Percentiles rank a stretch among this genome's conserved stretches.
These are phyloP conservation scores for Tripterygium wilfordii DNA, from an alignment of 177 flowering plant genomes.

Conservation along the genomic window DNA sequence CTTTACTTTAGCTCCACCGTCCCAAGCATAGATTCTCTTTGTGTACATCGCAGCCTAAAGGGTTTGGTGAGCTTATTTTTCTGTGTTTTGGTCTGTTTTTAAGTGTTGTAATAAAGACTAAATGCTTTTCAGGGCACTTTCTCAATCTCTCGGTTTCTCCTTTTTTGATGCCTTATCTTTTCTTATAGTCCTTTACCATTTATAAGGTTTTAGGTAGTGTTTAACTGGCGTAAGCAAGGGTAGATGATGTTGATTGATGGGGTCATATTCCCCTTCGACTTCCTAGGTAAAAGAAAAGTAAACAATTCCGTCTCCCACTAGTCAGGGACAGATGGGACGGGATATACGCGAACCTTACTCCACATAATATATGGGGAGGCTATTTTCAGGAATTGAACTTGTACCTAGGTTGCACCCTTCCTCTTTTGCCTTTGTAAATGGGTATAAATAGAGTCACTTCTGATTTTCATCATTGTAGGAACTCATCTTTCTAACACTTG, in stretches of 20 bases:
- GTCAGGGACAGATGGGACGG: too few relatives aligned
- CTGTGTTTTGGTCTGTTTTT: constrained; percentile 23
- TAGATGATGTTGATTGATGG: constrained; percentile 23
- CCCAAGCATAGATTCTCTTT: constrained; percentile 53
- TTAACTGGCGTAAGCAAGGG: constrained; percentile 25
- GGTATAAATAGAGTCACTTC: constrained; percentile 46
- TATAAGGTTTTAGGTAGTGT: constrained; percentile 23
- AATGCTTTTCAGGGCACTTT: constrained; percentile 3
- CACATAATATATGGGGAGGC: too few relatives aligned
- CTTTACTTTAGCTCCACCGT: constrained; percentile 32
- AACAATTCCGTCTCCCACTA: too few relatives aligned
- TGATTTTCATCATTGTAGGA: constrained; percentile 43
- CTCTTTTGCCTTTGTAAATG: constrained; percentile 23
- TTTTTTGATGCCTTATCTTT: constrained; percentile 40
- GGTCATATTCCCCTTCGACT: constrained; percentile 31
- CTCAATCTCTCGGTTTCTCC: constrained; percentile 7
- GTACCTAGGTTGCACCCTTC: too few relatives aligned
- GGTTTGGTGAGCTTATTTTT: constrained; percentile 9
- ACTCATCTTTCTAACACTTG: constrained; percentile 21
- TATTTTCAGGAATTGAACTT: too few relatives aligned
- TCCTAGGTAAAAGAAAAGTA: constrained; percentile 40
- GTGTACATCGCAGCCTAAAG: constrained; percentile 22
- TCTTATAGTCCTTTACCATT: constrained; percentile 17
- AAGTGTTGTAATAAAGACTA: not conserved
- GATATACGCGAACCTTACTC: too few relatives aligned